A percentile compares a stretch with the other conserved stretches of the same genome.
Conservation (phyloP, 2,329 filamentous ascomycete genomes). For the Calonectria ilicicola region DNA sequence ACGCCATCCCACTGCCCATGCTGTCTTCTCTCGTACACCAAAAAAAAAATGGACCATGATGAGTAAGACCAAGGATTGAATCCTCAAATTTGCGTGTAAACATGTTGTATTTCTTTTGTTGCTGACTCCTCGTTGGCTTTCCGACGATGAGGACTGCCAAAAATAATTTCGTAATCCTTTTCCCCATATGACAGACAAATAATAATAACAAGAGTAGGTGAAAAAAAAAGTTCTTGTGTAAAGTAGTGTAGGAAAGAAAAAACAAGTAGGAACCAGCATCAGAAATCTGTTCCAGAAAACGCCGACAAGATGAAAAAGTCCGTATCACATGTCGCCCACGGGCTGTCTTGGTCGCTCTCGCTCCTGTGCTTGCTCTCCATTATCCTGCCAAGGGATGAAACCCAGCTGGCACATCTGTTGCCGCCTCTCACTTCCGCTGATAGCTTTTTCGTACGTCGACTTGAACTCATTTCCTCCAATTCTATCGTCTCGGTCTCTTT, state of each 20-base stretch:
- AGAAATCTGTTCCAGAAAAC: slow-evolving; percentile 19
- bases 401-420: neutral
- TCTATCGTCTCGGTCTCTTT: slow-evolving; percentile 65
- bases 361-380: slow-evolving; percentile 14
- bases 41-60: neutral
- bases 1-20: neutral
- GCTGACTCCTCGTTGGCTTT: slow-evolving; percentile 16
- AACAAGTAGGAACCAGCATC: neutral
- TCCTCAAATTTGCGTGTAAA: slow-evolving; percentile 9
- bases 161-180: slow-evolving; percentile 16
- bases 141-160: slow-evolving; percentile 3
- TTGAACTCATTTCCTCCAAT: slow-evolving; percentile 16
- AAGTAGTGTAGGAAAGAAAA: slow-evolving; percentile 16
- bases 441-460: slow-evolving; percentile 31
- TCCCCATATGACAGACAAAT: slow-evolving; percentile 20
- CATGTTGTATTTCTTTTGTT: slow-evolving; percentile 27
- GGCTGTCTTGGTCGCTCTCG: slow-evolving; percentile 15
- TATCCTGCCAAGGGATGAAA: neutral
- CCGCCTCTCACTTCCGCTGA: neutral
- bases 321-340: slow-evolving; percentile 12
- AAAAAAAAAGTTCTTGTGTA: slow-evolving; percentile 9
- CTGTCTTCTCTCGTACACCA: neutral
- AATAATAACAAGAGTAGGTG: slow-evolving; percentile 24
- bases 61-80: neutral
- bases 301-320: slow-evolving; percentile 8